Percentiles rank a stretch among this genome's conserved stretches.
phyloP scores from a whole-genome alignment of 176 grass and related monocot species.

The Phragmites australis region DNA sequence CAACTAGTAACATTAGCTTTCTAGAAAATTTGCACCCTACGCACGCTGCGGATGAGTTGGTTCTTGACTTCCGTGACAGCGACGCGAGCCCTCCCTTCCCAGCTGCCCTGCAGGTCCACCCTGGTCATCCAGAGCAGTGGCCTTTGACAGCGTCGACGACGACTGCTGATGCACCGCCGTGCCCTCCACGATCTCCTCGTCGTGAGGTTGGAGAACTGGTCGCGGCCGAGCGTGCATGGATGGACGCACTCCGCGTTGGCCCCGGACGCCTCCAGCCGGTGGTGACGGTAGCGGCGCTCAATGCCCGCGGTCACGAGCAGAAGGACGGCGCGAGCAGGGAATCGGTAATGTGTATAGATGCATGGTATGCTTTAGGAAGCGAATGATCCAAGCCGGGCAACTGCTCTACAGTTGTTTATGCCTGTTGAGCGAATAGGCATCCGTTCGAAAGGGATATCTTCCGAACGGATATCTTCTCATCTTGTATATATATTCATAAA shows the following conservation, averaged over 20 bases:
- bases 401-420: too few relatives aligned
- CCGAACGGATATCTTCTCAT: too few relatives aligned
- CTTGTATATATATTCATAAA: too few relatives aligned
- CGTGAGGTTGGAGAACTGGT: conserved; percentile 53
- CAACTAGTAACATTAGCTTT: too few relatives aligned
- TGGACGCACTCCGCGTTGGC: too few relatives aligned
- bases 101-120: conserved; percentile 3
- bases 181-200: conserved; percentile 39
- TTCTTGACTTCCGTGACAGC: conserved; percentile 51
- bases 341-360: too few relatives aligned
- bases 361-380: too few relatives aligned
- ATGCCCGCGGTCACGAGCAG: background rate
- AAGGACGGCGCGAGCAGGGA: background rate
- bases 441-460: too few relatives aligned
- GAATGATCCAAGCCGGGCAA: too few relatives aligned
- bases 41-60: conserved; percentile 38
- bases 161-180: background rate
- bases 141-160: background rate
- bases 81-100: conserved; percentile 48
- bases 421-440: too few relatives aligned
- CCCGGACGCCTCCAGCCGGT: background rate
- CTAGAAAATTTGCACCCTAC: too few relatives aligned
- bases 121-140: background rate
- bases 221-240: conserved; percentile 51
- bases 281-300: background rate